Evolutionary conservation across 148 eudicot species (phyloP).

Genomic region (Dianthus caryophyllus): DNA sequence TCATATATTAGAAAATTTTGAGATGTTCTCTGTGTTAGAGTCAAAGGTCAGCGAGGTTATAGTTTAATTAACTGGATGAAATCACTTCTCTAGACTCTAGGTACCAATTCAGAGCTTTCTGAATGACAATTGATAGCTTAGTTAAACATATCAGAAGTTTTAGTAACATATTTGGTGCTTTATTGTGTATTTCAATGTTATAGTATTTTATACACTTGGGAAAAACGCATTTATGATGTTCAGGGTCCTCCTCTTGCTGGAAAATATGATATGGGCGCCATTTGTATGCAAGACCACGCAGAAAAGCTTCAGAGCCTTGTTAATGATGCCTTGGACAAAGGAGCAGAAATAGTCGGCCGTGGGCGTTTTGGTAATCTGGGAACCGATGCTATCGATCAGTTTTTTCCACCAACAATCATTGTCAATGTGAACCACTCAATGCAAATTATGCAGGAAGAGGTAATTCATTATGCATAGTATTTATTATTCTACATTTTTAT

Average conservation of each 20-base stretch:
- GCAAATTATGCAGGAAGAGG: constrained; percentile 99
- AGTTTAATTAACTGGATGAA: not conserved
- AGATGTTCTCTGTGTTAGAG: constrained; percentile 1
- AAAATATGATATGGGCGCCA: constrained; percentile 97
- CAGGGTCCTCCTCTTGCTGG: constrained; percentile 96
- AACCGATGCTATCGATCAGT: constrained; percentile 95
- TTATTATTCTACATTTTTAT: too few species aligned
- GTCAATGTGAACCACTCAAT: constrained; percentile 83
- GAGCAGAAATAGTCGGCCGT: constrained; percentile 87
- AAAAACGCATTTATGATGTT: constrained; percentile 16
- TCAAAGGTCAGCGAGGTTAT: not conserved
- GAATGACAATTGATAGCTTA: constrained; percentile 2
- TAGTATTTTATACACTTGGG: not conserved
- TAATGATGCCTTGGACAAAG: constrained; percentile 90
- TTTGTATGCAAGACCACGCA: constrained; percentile 97
- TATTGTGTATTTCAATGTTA: not conserved
- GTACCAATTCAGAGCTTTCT: not conserved
- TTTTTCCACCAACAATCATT: constrained; percentile 89
- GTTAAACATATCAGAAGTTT: not conserved
- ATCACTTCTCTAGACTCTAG: not conserved
- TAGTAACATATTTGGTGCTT: constrained; percentile 5
- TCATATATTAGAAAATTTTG: constrained; percentile 8
- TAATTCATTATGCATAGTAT: constrained; percentile 18
- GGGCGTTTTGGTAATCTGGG: constrained; percentile 95
- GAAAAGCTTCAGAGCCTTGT: constrained; percentile 93